Percentiles rank a stretch among this genome's conserved stretches.
Conservation (phyloP, 2,329 filamentous ascomycete species). For the Aurifilum marmelostoma region DNA sequence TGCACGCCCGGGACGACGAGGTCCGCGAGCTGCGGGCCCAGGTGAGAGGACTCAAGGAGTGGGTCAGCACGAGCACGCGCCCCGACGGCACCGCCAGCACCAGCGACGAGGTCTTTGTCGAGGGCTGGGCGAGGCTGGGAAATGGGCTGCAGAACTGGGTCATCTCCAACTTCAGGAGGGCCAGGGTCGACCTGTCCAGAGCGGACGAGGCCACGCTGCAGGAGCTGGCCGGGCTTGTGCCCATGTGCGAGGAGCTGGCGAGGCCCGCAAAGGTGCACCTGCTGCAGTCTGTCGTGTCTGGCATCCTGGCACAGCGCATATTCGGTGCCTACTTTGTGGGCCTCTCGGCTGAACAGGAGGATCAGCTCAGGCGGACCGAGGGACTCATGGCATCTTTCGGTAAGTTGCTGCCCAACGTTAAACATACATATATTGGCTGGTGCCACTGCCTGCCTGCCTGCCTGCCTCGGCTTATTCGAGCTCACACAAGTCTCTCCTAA, state of each 20-base stretch:
- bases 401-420: constrained; percentile 33
- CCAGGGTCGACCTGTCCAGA: constrained; percentile 54
- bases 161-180: constrained; percentile 68
- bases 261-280: constrained; percentile 61
- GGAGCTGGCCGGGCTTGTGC: constrained; percentile 48
- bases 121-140: constrained; percentile 63
- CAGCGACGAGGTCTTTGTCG: constrained; percentile 69
- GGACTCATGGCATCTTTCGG: constrained; percentile 47
- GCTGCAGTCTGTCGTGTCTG: constrained; percentile 64
- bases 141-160: constrained; percentile 77
- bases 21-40: constrained; percentile 59
- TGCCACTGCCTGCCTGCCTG: not conserved
- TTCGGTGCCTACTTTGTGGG: constrained; percentile 69
- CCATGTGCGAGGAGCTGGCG: constrained; percentile 57
- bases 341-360: constrained; percentile 56
- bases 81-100: constrained; percentile 63
- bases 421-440: not conserved
- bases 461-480: not conserved
- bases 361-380: constrained; percentile 55
- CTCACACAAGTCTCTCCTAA: not conserved
- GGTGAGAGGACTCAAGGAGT: constrained; percentile 70
- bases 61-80: constrained; percentile 69
- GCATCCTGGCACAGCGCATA: constrained; percentile 61
- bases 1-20: constrained; percentile 59
- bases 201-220: not conserved